Base-by-base conservation (phyloP, 345 rosid species). In the Eucalyptus camaldulensis region DNA sequence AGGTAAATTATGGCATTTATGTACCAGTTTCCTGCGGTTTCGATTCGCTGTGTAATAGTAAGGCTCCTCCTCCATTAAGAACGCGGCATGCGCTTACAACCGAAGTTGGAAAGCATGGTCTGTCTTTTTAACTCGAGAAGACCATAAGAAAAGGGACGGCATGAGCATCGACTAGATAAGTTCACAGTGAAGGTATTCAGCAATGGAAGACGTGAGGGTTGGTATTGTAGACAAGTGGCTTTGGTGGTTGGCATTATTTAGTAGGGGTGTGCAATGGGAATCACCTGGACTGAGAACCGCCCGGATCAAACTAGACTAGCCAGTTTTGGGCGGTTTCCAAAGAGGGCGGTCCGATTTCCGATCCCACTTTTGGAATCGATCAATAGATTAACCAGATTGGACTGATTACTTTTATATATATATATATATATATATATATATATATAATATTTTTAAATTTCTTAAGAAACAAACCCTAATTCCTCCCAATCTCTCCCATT, bases 271-370 rank as follows among this genome's bases (percentile, higher is more conserved):
- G 10, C 25, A 53, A 53, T 0, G 0, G 5, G 25, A 53, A 53
- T 4, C 2, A 0, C 25, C 0, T 53, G 5, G 10, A 53, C 9
- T 8, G 1, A 10, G 10, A 53, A 53, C 2, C 5, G 0, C 25
- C 5, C 1, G 0, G 10, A 53, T 25, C 2, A 53, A 2, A 21
- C 58, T 53, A 3, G 10, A 53, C 10, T 53, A 21, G 58, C 4
- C 10, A 10, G 10, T 53, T 53, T 53, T 53, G 5, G 10, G 58
- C 5, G 0, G 0, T 53, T 53, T 22, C 10, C 5, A 53, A 53
- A 19, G 0, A 53, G 58, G 25, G 10, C 1, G 0, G 25, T 53
- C 5, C 1, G 10, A 53, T 53, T 53, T 22, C 1, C 25, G 0
- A 53, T 53, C 5, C 58, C 25, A 53, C 58, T 21, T 53, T 53